phyloP scores from a whole-genome alignment of 2,329 filamentous ascomycete species.

The Xylariaceae sp. region DNA sequence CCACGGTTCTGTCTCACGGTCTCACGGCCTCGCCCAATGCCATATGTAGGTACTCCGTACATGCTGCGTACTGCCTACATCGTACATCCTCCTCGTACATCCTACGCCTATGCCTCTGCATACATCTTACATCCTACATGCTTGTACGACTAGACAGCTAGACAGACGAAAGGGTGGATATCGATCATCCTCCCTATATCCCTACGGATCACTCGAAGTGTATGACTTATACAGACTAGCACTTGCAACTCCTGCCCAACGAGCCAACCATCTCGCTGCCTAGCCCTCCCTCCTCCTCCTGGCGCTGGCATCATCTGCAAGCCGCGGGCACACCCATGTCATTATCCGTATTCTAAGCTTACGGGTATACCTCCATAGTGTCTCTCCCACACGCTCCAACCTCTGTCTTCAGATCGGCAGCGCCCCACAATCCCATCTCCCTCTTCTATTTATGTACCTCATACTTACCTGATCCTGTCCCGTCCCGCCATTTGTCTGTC shows the following conservation, averaged over 20 bases:
- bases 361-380: no score
- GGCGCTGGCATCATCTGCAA: slow-evolving; percentile 9
- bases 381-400: not conserved
- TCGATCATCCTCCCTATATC: no score
- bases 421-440: slow-evolving; percentile 18
- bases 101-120: no score
- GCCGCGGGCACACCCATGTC: slow-evolving; percentile 18
- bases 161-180: no score
- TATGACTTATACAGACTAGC: no score
- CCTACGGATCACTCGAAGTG: no score
- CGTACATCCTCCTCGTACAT: not conserved
- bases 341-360: slow-evolving; percentile 16
- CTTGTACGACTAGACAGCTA: no score
- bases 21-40: no score
- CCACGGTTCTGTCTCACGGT: not conserved
- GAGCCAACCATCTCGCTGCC: not conserved
- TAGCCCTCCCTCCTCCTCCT: not conserved
- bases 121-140: no score
- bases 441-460: slow-evolving; percentile 11
- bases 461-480: slow-evolving; percentile 1
- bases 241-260: no score
- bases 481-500: not conserved
- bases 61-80: not conserved
- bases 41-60: not conserved
- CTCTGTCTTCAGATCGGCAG: slow-evolving; percentile 14